These are phyloP conservation scores for Neurospora sp. DNA, from an alignment of 495 filamentous ascomycete genomes.

Conservation along the genomic window DNA sequence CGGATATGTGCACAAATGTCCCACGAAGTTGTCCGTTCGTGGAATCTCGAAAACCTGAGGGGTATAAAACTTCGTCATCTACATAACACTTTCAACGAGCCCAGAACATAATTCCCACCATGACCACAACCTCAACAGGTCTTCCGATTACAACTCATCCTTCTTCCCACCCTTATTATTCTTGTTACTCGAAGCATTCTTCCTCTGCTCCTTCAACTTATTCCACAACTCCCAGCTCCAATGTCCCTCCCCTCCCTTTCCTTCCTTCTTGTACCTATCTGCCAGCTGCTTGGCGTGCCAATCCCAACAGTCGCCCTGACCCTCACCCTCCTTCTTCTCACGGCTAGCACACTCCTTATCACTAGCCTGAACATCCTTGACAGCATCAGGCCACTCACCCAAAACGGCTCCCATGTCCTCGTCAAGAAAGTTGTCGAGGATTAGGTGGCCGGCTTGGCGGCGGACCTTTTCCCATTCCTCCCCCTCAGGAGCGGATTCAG, in stretches of 20 bases:
- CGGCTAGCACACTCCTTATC: slow-evolving; percentile 16
- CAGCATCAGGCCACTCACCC: slow-evolving; percentile 35
- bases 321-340: neutral
- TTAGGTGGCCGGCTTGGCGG: slow-evolving; percentile 37
- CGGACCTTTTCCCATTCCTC: slow-evolving; percentile 30
- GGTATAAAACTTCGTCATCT: neutral
- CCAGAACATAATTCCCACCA: neutral
- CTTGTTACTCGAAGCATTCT: neutral
- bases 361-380: slow-evolving; percentile 1
- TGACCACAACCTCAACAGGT: neutral
- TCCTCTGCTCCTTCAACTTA: slow-evolving; percentile 15
- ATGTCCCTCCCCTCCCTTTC: slow-evolving; percentile 6
- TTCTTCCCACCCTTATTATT: slow-evolving; percentile 1
- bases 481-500: too few species aligned
- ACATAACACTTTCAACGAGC: neutral
- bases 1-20: neutral
- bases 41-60: neutral
- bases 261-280: slow-evolving; percentile 6
- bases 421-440: slow-evolving; percentile 52
- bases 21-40: neutral
- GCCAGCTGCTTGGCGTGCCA: slow-evolving; percentile 24
- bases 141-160: slow-evolving; percentile 10
- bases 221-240: slow-evolving; percentile 24
- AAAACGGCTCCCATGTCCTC: slow-evolving; percentile 44
- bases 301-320: slow-evolving; percentile 31